These are phyloP conservation scores for Pyrenophora tritici-repentis DNA, from an alignment of 2,329 filamentous ascomycete species.

Conservation along the genomic window DNA sequence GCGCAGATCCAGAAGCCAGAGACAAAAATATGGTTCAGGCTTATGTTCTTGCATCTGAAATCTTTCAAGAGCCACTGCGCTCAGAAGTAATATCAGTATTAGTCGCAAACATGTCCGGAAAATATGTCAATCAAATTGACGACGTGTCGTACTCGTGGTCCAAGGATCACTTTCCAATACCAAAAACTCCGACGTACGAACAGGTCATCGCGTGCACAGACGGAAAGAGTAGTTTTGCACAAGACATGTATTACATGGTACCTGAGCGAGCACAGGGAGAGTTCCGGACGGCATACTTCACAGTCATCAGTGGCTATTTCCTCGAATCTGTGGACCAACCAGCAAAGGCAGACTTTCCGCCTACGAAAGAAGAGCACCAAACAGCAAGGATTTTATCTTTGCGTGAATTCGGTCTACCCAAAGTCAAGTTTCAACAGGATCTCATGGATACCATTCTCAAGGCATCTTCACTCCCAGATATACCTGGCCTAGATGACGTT, in stretches of 20 bases:
- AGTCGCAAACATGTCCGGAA: slow-evolving; percentile 30
- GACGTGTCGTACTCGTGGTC: slow-evolving; percentile 23
- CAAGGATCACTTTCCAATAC: slow-evolving; percentile 35
- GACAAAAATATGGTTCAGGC: slow-evolving; percentile 27
- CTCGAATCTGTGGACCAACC: slow-evolving; percentile 23
- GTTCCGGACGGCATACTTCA: slow-evolving; percentile 36
- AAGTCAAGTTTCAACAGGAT: slow-evolving; percentile 34
- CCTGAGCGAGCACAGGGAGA: slow-evolving; percentile 26
- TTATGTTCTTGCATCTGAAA: slow-evolving; percentile 34
- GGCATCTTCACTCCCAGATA: no score
- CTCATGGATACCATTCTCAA: slow-evolving; percentile 29
- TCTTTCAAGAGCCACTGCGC: slow-evolving; percentile 32
- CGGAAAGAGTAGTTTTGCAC: slow-evolving; percentile 26
- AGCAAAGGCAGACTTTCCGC: slow-evolving; percentile 19
- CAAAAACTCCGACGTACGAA: slow-evolving; percentile 24
- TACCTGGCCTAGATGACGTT: background rate
- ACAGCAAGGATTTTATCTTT: slow-evolving; percentile 26
- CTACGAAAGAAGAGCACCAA: slow-evolving; percentile 29
- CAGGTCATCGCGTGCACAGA: slow-evolving; percentile 31
- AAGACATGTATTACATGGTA: slow-evolving; percentile 27
- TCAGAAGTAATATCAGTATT: slow-evolving; percentile 33
- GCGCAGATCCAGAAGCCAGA: slow-evolving; percentile 38
- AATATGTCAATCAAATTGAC: slow-evolving; percentile 13
- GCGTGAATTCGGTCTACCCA: slow-evolving; percentile 24
- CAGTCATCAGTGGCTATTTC: slow-evolving; percentile 31